Evolutionary conservation across 768 basidiomycete species (phyloP).

Genomic region (Tephrocybe sp.): DNA sequence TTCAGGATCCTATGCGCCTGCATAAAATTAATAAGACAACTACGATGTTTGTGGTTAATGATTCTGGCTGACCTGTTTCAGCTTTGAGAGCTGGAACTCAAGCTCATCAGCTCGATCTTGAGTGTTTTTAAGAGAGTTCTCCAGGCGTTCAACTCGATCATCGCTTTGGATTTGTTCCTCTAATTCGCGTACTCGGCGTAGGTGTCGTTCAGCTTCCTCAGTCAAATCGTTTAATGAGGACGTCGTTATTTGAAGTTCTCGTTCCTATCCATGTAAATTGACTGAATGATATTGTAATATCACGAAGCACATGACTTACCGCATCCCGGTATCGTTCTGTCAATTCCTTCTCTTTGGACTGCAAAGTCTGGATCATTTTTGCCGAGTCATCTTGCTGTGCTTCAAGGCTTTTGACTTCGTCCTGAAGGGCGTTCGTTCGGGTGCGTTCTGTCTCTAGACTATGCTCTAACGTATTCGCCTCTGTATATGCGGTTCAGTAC

Average conservation of each 20-base stretch:
- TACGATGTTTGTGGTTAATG: background rate
- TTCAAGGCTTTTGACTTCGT: slow-evolving; percentile 44
- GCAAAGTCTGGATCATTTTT: slow-evolving; percentile 39
- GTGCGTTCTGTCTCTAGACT: slow-evolving; percentile 42
- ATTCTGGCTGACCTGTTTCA: slow-evolving; percentile 63
- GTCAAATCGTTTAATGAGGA: slow-evolving; percentile 52
- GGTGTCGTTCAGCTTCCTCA: slow-evolving; percentile 51
- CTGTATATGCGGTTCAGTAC: slow-evolving; percentile 28
- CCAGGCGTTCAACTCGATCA: slow-evolving; percentile 75
- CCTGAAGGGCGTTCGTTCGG: slow-evolving; percentile 38
- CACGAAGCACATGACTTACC: slow-evolving; percentile 27
- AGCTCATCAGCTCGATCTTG: slow-evolving; percentile 83
- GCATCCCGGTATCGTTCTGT: slow-evolving; percentile 54
- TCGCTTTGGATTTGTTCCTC: slow-evolving; percentile 84
- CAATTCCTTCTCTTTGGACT: slow-evolving; percentile 54
- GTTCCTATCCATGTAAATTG: slow-evolving; percentile 48
- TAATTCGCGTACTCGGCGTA: slow-evolving; percentile 64
- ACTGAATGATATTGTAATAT: background rate
- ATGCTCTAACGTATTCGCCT: slow-evolving; percentile 40
- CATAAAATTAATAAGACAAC: slow-evolving; percentile 4
- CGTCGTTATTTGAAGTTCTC: slow-evolving; percentile 68
- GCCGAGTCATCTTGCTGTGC: slow-evolving; percentile 34
- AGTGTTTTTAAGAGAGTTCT: slow-evolving; percentile 71
- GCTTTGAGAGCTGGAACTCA: slow-evolving; percentile 77
- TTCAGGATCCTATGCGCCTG: slow-evolving; percentile 61